A percentile compares a stretch with the other conserved stretches of the same genome.
Conservation (phyloP, 1,284 basidiomycete species). For the Chiua sp. region DNA sequence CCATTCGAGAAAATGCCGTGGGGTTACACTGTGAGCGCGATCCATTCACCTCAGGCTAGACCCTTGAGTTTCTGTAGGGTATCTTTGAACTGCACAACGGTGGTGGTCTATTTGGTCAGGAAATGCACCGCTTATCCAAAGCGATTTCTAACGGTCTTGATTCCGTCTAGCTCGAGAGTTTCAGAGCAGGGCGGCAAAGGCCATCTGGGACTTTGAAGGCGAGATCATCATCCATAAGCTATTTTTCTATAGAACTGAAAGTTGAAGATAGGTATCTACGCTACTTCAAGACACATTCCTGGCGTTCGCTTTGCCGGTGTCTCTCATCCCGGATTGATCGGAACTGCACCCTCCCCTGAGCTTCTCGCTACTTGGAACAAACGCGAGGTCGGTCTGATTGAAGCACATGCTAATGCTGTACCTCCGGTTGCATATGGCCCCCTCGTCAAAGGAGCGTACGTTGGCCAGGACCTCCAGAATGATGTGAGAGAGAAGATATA, state of each 20-base stretch:
- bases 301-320: conserved; percentile 82
- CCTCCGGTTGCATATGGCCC: conserved; percentile 76
- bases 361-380: conserved; percentile 77
- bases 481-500: conserved; percentile 61
- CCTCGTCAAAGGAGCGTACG: conserved; percentile 63
- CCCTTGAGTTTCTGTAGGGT: conserved; percentile 45
- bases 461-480: conserved; percentile 65
- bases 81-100: conserved; percentile 79
- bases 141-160: not conserved
- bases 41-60: not conserved
- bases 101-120: conserved; percentile 73
- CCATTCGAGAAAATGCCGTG: conserved; percentile 82
- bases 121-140: not conserved
- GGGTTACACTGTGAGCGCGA: conserved; percentile 68
- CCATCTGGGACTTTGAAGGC: conserved; percentile 83
- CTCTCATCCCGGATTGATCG: conserved; percentile 78
- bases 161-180: conserved; percentile 61
- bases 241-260: not conserved
- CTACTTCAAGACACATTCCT: conserved; percentile 47
- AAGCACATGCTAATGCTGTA: conserved; percentile 54
- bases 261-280: conserved; percentile 13
- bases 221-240: not conserved
- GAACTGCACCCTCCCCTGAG: conserved; percentile 76
- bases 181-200: conserved; percentile 73
- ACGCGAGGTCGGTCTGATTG: conserved; percentile 73